Base-by-base conservation (phyloP, 768 basidiomycete genomes). In the Daedaleopsis nitida region DNA sequence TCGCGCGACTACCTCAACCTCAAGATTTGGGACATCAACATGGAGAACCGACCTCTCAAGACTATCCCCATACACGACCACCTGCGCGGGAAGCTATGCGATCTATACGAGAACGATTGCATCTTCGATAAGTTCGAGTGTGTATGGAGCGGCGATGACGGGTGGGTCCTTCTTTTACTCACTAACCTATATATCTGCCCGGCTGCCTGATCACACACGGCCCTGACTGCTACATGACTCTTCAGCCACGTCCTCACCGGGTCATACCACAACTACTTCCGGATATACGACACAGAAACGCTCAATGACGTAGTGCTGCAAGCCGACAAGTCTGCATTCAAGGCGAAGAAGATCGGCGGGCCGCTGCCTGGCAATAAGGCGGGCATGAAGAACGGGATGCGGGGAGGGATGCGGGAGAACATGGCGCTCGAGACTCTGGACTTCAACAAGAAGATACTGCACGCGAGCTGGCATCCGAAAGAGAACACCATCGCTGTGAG, bases 71-170 rank as follows among this genome's bases (percentile, higher is more conserved):
- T 99, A 69, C 97, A 99, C 72, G 97, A 99, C 69, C 96, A 98
- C 75, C 82, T 99, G 48, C 88, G 96, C 55, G 92, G 93, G 57
- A 99, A 98, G 75, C 86, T 99, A 9, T 99, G 97, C 75, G 97
- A 99, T 75, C 77, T 98, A 64, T 99, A 99, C 72, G 97, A 99
- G 81, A 99, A 98, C 70, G 97, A 99, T 71, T 98, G 97, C 77
- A 99, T 99, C 71, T 99, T 98, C 74, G 97, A 99, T 82, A 98
- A 98, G 77, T 99, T 98, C 68, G 97, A 99, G 78, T 98, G 97
- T 74, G 90, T 93, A 21, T 99, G 95, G 91, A 91, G 92, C 65
- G 97, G 97, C 39, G 92, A 97, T 72, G 96, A 92, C 73, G 87
- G 88, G 97, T 88, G 77, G 75, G 96, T 78, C 14, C 21, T 42